phyloP scores from a whole-genome alignment of 2,329 filamentous ascomycete species.

The Arthrobotrys iridis region DNA sequence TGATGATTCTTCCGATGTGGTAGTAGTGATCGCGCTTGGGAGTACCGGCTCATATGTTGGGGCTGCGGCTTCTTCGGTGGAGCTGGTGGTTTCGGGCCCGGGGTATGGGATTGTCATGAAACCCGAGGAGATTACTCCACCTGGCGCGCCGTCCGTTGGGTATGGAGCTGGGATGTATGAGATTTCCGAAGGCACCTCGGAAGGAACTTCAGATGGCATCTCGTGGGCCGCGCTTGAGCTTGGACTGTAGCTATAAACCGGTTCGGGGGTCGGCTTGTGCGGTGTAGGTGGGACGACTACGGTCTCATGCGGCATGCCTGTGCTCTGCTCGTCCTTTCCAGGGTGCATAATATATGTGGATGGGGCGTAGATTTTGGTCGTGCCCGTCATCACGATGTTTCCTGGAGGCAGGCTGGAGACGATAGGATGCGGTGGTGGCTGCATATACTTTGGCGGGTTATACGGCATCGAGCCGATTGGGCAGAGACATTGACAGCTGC shows the following conservation, averaged over 20 bases:
- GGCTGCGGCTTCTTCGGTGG: background rate
- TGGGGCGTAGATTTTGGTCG: background rate
- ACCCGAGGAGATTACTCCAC: constrained; percentile 12
- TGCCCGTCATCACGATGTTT: background rate
- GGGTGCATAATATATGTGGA: constrained; percentile 25
- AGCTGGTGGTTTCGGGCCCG: background rate
- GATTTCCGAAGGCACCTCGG: background rate
- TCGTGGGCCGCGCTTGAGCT: background rate
- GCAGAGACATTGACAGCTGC: constrained; percentile 47
- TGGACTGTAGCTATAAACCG: background rate
- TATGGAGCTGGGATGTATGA: background rate
- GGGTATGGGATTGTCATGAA: constrained; percentile 41
- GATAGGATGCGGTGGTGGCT: background rate
- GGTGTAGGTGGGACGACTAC: constrained; percentile 14
- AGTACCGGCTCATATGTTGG: background rate
- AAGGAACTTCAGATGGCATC: background rate
- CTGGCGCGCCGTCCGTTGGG: background rate
- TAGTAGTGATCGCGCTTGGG: too few species aligned
- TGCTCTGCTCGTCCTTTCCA: background rate
- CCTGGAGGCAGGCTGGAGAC: background rate
- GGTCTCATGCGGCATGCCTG: background rate
- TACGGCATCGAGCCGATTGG: constrained; percentile 26
- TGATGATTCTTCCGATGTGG: background rate
- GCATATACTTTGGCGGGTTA: background rate
- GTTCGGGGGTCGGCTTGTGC: background rate